Evolutionary conservation across 495 filamentous ascomycete species (phyloP).

Genomic region (Trichoderma gamsii): DNA sequence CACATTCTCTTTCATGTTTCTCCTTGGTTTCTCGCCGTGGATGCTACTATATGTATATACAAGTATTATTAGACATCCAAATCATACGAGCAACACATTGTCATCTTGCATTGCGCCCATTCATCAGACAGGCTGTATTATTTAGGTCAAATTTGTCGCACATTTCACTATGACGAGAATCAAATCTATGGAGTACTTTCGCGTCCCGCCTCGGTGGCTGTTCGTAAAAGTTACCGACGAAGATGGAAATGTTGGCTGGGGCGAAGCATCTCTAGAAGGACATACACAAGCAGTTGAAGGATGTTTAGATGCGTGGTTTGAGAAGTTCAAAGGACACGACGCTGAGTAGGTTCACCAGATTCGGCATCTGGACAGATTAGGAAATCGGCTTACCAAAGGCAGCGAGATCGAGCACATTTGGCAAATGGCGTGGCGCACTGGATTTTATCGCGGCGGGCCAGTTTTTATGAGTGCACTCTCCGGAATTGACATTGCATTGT

Average conservation of each 20-base stretch:
- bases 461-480: slow-evolving; percentile 77
- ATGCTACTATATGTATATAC: neutral
- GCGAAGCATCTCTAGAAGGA: slow-evolving; percentile 70
- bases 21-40: neutral
- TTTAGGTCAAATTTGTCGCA: neutral
- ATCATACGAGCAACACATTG: neutral
- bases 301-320: slow-evolving; percentile 60
- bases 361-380: neutral
- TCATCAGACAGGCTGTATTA: neutral
- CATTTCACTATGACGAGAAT: slow-evolving; percentile 55
- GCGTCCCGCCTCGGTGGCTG: slow-evolving; percentile 68
- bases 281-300: slow-evolving; percentile 73
- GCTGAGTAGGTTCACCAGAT: slow-evolving; percentile 52
- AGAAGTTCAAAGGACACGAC: slow-evolving; percentile 60
- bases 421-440: slow-evolving; percentile 63
- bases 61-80: neutral
- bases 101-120: neutral
- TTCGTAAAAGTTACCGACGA: slow-evolving; percentile 72
- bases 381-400: slow-evolving; percentile 3
- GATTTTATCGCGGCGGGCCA: slow-evolving; percentile 77
- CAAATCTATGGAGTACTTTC: slow-evolving; percentile 65
- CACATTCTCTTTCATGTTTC: slow-evolving; percentile 6
- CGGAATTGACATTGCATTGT: slow-evolving; percentile 76
- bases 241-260: slow-evolving; percentile 63
- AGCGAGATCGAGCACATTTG: slow-evolving; percentile 80